Evolutionary conservation across 768 basidiomycete genomes (phyloP), one percentile per base, ranked within the genome.

Genomic region (Boletus barrowsii): DNA sequence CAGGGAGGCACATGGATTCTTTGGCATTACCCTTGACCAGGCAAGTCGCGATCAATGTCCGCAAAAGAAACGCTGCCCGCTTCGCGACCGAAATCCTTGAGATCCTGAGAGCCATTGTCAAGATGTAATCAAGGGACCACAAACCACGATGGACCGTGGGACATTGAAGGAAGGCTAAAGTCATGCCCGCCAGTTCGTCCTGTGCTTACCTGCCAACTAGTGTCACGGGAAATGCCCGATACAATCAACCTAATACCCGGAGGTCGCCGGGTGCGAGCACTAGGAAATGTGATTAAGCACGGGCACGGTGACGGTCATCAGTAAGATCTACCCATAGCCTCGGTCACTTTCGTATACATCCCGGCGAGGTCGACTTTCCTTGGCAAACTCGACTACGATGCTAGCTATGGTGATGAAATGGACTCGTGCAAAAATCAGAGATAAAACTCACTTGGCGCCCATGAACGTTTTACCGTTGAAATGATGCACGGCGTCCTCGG

Each of bases 71-170:
- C 93, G 67, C 85, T 90, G 41, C 93, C 94, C 47, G 90, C 91
- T 66, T 93, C 87, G 57, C 96, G 91, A 62, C 94, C 96, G 57
- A 95, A 98, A 68, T 98, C 96, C 74, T 98, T 98, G 70, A 98
- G 77, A 70, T 98, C 96, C 96, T 98, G 70, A 65, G 73, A 68
- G 72, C 53, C 73, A 62, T 72, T 26, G 60, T 62, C 51, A 67
- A 56, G 58, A 61, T 35, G 56, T n/a, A 47, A 42, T 24, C 39
- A 47, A 51, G 26, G 24, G 42, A 55, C 24, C 43, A 43, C 39
- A 37, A 61, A 51, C 50, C 50, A 61, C 42, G 41, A 47, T 51
- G 41, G 55, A 45, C 56, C 57, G 62, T 57, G 55, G 63, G 68
- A 68, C 70, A 35, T 24, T 56, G 60, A 29, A 44, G 18, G 18